Evolutionary conservation across 768 basidiomycete genomes (phyloP), one percentile per base, ranked within the genome.

Genomic region (Pulveroboletus sp.): DNA sequence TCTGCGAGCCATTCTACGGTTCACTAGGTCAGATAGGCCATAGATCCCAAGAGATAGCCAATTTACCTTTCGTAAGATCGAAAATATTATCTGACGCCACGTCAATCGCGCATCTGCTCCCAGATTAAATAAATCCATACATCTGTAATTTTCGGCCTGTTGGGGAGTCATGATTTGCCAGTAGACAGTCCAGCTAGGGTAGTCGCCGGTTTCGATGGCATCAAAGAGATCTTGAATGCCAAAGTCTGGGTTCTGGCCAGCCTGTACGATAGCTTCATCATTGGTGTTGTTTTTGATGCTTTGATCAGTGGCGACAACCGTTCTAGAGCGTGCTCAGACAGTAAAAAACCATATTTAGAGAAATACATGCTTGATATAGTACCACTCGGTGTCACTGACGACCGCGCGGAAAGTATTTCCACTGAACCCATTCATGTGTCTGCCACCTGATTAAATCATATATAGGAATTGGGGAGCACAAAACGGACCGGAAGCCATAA

Each of bases 161-260:
- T 75, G 55, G 9, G 75, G 65, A 2, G 76, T 75, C 72, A 82
- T 72, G 20, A 70, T 72, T 65, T 82, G 81, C 12, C 80, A 75
- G 53, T 77, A 80, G 16, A 82, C 57, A 43, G 80, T 80, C 76
- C 77, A 82, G 53, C 75, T 73, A 21, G 81, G 80, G 66, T 70
- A 80, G 8, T 74, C 64, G 12, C 74, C 74, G 24, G 71, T 69
- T 51, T 77, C 75, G 53, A 84, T 82, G 16, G 80, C 70, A 20
- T 80, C 78, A 51, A 65, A 80, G 17, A 82, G 64, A 57, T 82
- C 80, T 32, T 77, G 69, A 25, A 76, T 70, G 46, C 78, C 78
- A 64, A 75, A 84, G 59, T 84, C 82, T 0, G 72, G 65, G 48
- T 72, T 75, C 57, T 50, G 48, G 50, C 77, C 78, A 14, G 56